Conservation (phyloP, 768 basidiomycete species). For the Lentinula aciculospora region DNA sequence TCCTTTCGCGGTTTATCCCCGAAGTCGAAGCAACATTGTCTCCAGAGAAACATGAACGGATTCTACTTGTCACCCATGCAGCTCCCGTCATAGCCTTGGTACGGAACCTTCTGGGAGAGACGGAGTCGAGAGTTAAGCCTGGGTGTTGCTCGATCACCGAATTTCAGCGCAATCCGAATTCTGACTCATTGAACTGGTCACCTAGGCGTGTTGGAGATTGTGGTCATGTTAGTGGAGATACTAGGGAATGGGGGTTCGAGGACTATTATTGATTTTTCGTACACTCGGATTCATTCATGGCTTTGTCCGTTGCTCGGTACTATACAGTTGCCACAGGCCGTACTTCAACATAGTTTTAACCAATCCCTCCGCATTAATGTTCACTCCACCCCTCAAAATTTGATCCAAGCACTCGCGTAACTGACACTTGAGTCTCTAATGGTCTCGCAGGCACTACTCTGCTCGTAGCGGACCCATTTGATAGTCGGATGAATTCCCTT, state of each 20-base stretch:
- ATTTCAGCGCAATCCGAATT: slow-evolving; percentile 29
- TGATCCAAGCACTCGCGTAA: slow-evolving; percentile 88
- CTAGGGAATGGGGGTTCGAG: slow-evolving; percentile 80
- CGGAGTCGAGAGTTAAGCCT: slow-evolving; percentile 46
- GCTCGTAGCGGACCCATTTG: slow-evolving; percentile 90
- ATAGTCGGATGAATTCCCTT: slow-evolving; percentile 32
- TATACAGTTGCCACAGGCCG: too few relatives aligned
- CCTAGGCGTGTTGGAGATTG: slow-evolving; percentile 46
- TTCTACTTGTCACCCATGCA: slow-evolving; percentile 69
- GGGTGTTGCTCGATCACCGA: slow-evolving; percentile 74
- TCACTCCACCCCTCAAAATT: slow-evolving; percentile 34
- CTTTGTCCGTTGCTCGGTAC: neutral
- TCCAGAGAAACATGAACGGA: slow-evolving; percentile 34
- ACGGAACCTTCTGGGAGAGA: slow-evolving; percentile 49
- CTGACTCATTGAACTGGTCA: slow-evolving; percentile 36
- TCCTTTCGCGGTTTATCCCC: slow-evolving; percentile 45
- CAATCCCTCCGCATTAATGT: too few relatives aligned
- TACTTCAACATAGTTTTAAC: too few relatives aligned
- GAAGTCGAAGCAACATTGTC: slow-evolving; percentile 41
- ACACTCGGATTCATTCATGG: neutral
- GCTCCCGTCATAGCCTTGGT: slow-evolving; percentile 68
- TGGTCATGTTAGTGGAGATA: slow-evolving; percentile 51
- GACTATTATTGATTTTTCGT: slow-evolving; percentile 24
- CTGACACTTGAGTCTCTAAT: slow-evolving; percentile 87
- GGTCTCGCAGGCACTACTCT: slow-evolving; percentile 72